Percentiles rank a stretch among this genome's conserved stretches.
phyloP scores from a whole-genome alignment of 805 yeast genomes.

The Torulaspora franciscae region DNA sequence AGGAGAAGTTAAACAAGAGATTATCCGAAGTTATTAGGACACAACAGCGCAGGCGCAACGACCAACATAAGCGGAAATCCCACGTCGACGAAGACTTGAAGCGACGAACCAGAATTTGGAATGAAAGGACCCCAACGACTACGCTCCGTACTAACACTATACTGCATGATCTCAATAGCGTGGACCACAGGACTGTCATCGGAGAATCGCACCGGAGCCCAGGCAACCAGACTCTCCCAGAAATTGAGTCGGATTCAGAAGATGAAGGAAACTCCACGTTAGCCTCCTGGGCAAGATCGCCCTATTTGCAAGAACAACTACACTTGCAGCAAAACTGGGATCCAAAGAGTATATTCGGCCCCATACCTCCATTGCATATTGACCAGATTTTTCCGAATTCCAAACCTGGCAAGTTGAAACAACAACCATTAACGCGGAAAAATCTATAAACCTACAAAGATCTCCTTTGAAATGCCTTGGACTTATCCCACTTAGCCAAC shows the following conservation, averaged over 20 bases:
- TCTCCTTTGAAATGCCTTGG: slow-evolving; percentile 50
- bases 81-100: slow-evolving; percentile 28
- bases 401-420: slow-evolving; percentile 47
- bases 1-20: slow-evolving; percentile 30
- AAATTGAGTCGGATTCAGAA: slow-evolving; percentile 49
- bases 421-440: slow-evolving; percentile 42
- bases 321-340: slow-evolving; percentile 49
- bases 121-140: slow-evolving; percentile 5
- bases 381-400: slow-evolving; percentile 59
- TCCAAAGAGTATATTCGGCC: slow-evolving; percentile 69
- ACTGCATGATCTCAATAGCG: slow-evolving; percentile 26
- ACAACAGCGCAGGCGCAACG: slow-evolving; percentile 29
- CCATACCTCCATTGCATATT: slow-evolving; percentile 61
- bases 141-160: slow-evolving; percentile 9
- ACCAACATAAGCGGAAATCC: slow-evolving; percentile 28
- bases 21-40: slow-evolving; percentile 32
- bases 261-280: slow-evolving; percentile 47
- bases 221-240: slow-evolving; percentile 39
- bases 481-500: slow-evolving; percentile 63
- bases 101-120: slow-evolving; percentile 21
- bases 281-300: slow-evolving; percentile 60
- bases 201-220: slow-evolving; percentile 13
- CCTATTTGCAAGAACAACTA: slow-evolving; percentile 46
- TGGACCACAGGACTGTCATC: slow-evolving; percentile 30
- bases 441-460: not conserved